Percentiles rank a stretch among this genome's conserved stretches.
phyloP scores from a whole-genome alignment of 2,329 filamentous ascomycete genomes.

The Fusarium sp. region DNA sequence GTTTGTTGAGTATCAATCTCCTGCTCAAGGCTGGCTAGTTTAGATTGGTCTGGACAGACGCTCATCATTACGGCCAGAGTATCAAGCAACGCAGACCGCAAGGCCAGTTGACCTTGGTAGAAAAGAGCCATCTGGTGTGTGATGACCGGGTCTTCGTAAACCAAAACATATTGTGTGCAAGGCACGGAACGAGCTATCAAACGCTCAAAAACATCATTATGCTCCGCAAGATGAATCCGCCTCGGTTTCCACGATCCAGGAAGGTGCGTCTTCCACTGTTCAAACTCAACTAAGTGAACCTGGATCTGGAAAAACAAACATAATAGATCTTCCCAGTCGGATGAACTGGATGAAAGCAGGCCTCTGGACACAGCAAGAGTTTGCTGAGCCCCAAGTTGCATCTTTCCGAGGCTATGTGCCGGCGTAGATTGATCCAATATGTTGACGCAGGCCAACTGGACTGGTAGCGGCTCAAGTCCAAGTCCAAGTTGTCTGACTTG shows the following conservation, averaged over 20 bases:
- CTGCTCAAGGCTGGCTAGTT: background rate
- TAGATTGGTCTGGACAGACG: background rate
- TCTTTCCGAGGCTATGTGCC: background rate
- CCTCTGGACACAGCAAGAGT: background rate
- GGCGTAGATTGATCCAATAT: background rate
- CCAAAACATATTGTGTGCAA: background rate
- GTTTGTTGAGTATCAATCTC: background rate
- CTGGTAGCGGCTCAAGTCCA: background rate
- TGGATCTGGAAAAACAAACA: background rate
- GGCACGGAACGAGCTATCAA: background rate
- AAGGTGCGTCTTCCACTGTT: background rate
- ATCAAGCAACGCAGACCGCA: background rate
- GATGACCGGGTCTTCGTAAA: background rate
- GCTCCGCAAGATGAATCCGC: background rate
- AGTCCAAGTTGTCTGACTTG: background rate
- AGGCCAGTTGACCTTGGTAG: background rate
- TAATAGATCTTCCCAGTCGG: background rate
- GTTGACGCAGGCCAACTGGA: background rate
- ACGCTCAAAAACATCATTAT: background rate
- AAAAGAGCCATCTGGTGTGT: background rate
- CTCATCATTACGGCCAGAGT: background rate
- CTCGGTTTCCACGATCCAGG: background rate
- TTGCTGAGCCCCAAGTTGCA: background rate
- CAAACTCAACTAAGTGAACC: background rate
- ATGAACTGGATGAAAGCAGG: background rate